Percentiles rank a stretch among this genome's conserved stretches.
Conservation (phyloP, 129 eudicot species). For the Sambucus nigra region DNA sequence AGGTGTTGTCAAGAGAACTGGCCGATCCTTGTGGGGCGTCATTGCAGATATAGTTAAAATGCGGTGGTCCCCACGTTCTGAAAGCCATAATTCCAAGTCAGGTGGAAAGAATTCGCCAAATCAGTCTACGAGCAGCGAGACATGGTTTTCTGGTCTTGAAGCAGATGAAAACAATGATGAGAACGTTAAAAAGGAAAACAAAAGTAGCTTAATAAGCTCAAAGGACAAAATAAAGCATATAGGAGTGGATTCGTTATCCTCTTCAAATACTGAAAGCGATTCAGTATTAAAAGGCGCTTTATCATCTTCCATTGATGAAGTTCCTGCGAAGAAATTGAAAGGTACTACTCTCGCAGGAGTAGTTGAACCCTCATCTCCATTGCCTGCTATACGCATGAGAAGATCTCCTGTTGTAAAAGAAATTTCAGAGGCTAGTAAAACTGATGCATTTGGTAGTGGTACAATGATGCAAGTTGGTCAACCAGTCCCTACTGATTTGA, state of each 20-base stretch:
- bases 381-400: slow-evolving; percentile 46
- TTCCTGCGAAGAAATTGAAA: slow-evolving; percentile 8
- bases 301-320: slow-evolving; percentile 16
- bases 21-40: slow-evolving; percentile 75
- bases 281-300: slow-evolving; percentile 7
- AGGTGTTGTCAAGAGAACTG: slow-evolving; percentile 33
- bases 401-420: slow-evolving; percentile 41
- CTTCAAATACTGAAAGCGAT: slow-evolving; percentile 28
- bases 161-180: slow-evolving; percentile 41
- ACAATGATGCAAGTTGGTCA: slow-evolving; percentile 19
- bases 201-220: slow-evolving; percentile 20
- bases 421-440: slow-evolving; percentile 24
- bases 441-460: slow-evolving; percentile 33
- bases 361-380: slow-evolving; percentile 19
- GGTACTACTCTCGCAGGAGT: slow-evolving; percentile 18
- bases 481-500: slow-evolving; percentile 5
- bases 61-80: slow-evolving; percentile 54
- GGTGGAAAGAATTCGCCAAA: slow-evolving; percentile 50
- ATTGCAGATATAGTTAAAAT: slow-evolving; percentile 51
- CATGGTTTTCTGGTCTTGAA: slow-evolving; percentile 88
- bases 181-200: slow-evolving; percentile 18
- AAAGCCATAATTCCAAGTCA: slow-evolving; percentile 37
- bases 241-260: slow-evolving; percentile 24
- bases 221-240: slow-evolving; percentile 18
- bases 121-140: slow-evolving; percentile 65